Percentiles rank a stretch among this genome's conserved stretches.
These are phyloP conservation scores for Pyrenochaeta sp. DNA, from an alignment of 2,329 filamentous ascomycete genomes.

Conservation along the genomic window DNA sequence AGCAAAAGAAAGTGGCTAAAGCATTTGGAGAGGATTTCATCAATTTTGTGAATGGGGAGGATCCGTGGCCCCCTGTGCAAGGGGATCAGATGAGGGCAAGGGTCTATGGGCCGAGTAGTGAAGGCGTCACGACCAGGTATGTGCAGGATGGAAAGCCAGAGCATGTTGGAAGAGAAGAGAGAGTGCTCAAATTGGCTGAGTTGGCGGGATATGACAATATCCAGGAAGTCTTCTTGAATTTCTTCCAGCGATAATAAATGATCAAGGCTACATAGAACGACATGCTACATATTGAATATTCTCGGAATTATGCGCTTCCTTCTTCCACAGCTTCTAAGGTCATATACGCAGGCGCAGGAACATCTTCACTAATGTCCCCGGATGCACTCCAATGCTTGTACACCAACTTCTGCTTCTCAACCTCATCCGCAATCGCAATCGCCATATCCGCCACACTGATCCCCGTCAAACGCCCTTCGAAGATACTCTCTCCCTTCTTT, in stretches of 20 bases:
- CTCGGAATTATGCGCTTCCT: conserved; percentile 3
- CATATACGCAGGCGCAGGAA: conserved; percentile 35
- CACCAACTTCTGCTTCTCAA: conserved; percentile 35
- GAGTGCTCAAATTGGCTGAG: conserved; percentile 38
- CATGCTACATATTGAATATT: too few relatives aligned
- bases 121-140: conserved; percentile 35
- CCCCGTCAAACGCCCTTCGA: conserved; percentile 43
- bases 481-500: conserved; percentile 29
- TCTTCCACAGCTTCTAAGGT: conserved; percentile 31
- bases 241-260: conserved; percentile 29
- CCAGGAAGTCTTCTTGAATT: conserved; percentile 35
- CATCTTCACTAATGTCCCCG: conserved; percentile 41
- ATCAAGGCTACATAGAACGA: too few relatives aligned
- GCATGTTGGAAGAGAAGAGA: conserved; percentile 36
- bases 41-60: conserved; percentile 41
- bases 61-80: conserved; percentile 43
- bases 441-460: conserved; percentile 47
- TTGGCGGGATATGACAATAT: conserved; percentile 35
- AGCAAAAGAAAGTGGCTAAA: conserved; percentile 31
- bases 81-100: conserved; percentile 28
- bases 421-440: conserved; percentile 47
- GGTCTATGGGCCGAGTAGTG: conserved; percentile 42
- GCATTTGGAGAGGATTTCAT: conserved; percentile 43
- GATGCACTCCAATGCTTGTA: conserved; percentile 44
- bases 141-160: conserved; percentile 32